Evolutionary conservation across 192 early-diverging fungal genomes (phyloP).

Genomic region (Coemansia sp.): DNA sequence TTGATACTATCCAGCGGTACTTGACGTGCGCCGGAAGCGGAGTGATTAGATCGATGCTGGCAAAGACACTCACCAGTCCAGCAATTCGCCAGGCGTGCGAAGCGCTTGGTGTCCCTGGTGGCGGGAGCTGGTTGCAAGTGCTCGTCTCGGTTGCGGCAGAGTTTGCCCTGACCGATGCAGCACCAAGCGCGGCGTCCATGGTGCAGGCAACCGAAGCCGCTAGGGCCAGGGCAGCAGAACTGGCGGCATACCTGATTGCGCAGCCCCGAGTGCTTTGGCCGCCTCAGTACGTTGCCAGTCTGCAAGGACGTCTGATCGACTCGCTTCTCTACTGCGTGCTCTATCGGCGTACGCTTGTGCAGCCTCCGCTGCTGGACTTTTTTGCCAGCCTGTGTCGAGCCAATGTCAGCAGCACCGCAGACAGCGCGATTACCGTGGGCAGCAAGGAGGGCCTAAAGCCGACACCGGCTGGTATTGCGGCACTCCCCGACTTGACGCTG

Average conservation of each 20-base stretch:
- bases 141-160: conserved; percentile 15
- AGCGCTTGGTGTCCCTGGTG: background rate
- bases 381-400: conserved; percentile 16
- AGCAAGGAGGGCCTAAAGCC: background rate
- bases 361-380: conserved; percentile 40
- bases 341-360: conserved; percentile 21
- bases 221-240: conserved; percentile 21
- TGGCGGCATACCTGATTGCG: conserved; percentile 20
- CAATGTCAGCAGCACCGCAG: background rate
- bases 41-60: conserved; percentile 1
- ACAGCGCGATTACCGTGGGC: background rate
- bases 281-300: background rate
- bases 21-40: conserved; percentile 17
- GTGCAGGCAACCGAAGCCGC: conserved; percentile 12
- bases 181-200: background rate
- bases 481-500: conserved; percentile 4
- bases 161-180: conserved; percentile 35
- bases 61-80: conserved; percentile 2
- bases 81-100: conserved; percentile 1
- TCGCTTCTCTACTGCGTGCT: conserved; percentile 40
- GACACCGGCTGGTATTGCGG: conserved; percentile 8
- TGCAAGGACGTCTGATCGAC: conserved; percentile 29
- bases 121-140: conserved; percentile 30
- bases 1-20: conserved; percentile 32
- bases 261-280: conserved; percentile 30